Evolutionary conservation across 495 filamentous ascomycete genomes (phyloP), one percentile per base, ranked within the genome.

Genomic region (Tetracladium marchalianum): DNA sequence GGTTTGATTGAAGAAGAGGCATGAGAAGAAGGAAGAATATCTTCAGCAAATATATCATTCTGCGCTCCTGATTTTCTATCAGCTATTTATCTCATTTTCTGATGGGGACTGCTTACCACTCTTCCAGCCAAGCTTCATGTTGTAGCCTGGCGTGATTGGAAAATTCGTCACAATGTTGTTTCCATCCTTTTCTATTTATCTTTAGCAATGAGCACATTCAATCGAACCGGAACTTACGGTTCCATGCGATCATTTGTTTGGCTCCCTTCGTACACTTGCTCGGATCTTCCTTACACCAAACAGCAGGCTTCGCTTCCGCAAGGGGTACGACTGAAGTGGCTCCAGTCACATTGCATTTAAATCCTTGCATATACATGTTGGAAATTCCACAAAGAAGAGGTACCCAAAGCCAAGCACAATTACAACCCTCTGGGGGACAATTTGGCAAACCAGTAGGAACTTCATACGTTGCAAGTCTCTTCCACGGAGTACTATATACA

Each of bases 361-460:
- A 72, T 43, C 74, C 74, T 35, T 70, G 64, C 75, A 77, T 78
- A 43, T 76, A 71, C 57, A 55, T 64, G 27, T 49, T 35, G 31
- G 16, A 40, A 34, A 24, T 38, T 34, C 45, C 57, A 55, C 71
- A 76, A 13, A 70, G 63, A 35, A 70, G 60, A 1, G 75, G 73
- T 33, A 76, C 64, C 75, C 75, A 79, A 17, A 77, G 65, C 72
- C 70, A 76, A 16, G 75, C 73, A 45, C 75, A 79, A 16, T 59
- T 67, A 47, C 73, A 79, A 13, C 73, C 73, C 4, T 61, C 72
- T 1, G 50, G 46, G 1, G 74, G 70, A 49, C 75, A 78, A 22
- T 60, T 49, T 11, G 68, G 67, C 39, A 78, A 53, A 33, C 65
- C 63, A 10, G 58, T 47, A 0, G 73, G 72, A 12, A 78, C 65